Evolutionary conservation across 2,329 filamentous ascomycete genomes (phyloP).

Genomic region (Cladophialophora yegresii): DNA sequence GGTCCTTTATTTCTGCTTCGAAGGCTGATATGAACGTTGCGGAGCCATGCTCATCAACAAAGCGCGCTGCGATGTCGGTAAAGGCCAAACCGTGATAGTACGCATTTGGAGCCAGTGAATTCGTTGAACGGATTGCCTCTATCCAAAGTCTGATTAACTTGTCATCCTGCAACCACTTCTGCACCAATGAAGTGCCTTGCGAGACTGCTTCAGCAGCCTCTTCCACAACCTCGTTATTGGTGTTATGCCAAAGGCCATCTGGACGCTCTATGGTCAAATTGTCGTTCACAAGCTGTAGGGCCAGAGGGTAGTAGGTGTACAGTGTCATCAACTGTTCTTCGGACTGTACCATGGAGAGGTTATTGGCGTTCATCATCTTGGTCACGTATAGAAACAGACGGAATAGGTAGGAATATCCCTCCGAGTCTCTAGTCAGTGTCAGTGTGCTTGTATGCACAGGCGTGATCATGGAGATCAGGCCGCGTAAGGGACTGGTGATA

Average conservation of each 20-base stretch:
- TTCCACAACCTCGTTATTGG: conserved; percentile 52
- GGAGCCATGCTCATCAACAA: conserved; percentile 37
- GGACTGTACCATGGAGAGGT: conserved; percentile 40
- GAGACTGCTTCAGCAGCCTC: conserved; percentile 57
- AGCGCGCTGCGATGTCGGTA: conserved; percentile 43
- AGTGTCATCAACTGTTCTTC: conserved; percentile 44
- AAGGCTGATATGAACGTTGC: conserved; percentile 39
- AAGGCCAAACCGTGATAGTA: conserved; percentile 48
- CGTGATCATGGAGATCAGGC: conserved; percentile 66
- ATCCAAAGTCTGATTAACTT: conserved; percentile 25
- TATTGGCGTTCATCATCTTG: conserved; percentile 55
- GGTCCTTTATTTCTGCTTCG: conserved; percentile 40
- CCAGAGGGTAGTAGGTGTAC: conserved; percentile 56
- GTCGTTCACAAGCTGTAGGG: conserved; percentile 60
- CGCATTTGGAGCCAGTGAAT: conserved; percentile 22
- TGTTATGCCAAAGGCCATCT: conserved; percentile 56
- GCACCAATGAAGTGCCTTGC: conserved; percentile 53
- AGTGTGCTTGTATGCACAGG: conserved; percentile 36
- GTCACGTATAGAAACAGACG: conserved; percentile 73
- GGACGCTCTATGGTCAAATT: conserved; percentile 59
- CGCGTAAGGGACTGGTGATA: conserved; percentile 71
- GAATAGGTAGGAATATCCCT: conserved; percentile 70
- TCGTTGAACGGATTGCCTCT: conserved; percentile 33
- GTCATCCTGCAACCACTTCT: conserved; percentile 45
- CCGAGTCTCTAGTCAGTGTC: conserved; percentile 57